Base-by-base conservation (phyloP, 352 stramenopile species). In the Phytophthora syringae region DNA sequence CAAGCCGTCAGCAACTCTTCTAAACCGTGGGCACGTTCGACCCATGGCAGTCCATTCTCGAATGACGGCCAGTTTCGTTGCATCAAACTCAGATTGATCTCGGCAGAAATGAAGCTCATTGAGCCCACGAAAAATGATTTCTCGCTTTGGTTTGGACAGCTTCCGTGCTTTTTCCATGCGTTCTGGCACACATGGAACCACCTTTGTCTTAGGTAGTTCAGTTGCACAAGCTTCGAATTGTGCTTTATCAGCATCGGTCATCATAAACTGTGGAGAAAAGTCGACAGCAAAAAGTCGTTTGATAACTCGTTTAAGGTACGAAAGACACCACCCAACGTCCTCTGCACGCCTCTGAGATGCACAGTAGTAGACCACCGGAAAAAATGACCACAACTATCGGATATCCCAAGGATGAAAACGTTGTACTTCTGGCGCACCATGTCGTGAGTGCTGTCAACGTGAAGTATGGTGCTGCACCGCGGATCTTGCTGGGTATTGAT, bases 121-220 rank as follows among this genome's bases (percentile, higher is more conserved):
- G 7, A 49, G 12, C 30, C 18, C 42, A 22, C 42, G 7, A n/a
- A 49, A 49, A 49, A 49, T 30, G 4, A 49, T 20, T n/a, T 27
- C 6, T 6, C 18, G 3, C 10, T 18, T 3, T 5, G 18, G 3
- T 30, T 32, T 27, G 1, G 24, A 21, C 6, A 18, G 11, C 32
- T 49, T 49, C 2, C 7, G 3, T 2, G 21, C 11, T 32, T 32
- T 49, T 30, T 49, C 21, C 32, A 39, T 16, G 24, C 42, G 16
- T 49, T 49, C 10, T 49, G 42, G 18, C 32, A 27, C 1, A 49
- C 42, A 16, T 49, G 42, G 12, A 49, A 49, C 21, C 42, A 49
- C 7, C 5, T 11, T 32, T 5, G 21, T 18, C 32, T 6, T 39
- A 10, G 28, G 28, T 5, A 32, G 28, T 32, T 32, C 28, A 9